These are phyloP conservation scores for Calonectria hongkongensis DNA, from an alignment of 2,329 filamentous ascomycete genomes.

Conservation along the genomic window DNA sequence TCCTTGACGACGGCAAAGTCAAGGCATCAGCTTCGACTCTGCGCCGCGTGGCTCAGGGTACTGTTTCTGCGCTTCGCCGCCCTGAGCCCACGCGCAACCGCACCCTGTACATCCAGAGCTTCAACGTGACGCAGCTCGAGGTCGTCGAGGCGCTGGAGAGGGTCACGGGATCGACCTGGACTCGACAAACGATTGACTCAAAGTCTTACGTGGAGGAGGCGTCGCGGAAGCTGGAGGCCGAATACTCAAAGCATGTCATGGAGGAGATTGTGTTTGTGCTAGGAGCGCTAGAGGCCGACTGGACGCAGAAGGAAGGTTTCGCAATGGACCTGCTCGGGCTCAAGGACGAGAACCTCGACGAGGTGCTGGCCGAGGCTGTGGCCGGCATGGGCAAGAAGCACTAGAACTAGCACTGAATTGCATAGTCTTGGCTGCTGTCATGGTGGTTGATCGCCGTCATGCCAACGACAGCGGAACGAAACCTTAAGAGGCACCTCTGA, in stretches of 20 bases:
- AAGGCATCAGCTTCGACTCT: constrained; percentile 70
- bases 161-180: constrained; percentile 65
- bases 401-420: neutral
- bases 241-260: constrained; percentile 58
- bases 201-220: constrained; percentile 64
- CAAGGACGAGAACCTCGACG: constrained; percentile 67
- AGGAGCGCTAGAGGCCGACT: constrained; percentile 68
- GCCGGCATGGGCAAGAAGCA: constrained; percentile 46
- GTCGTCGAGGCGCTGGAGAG: constrained; percentile 70
- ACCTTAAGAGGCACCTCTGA: constrained; percentile 12
- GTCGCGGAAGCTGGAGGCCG: constrained; percentile 60
- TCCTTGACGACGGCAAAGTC: constrained; percentile 72
- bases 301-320: constrained; percentile 66
- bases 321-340: constrained; percentile 69
- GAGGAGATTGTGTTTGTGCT: constrained; percentile 71
- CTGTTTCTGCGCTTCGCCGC: constrained; percentile 70
- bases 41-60: constrained; percentile 67
- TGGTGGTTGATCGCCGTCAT: neutral
- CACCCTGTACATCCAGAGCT: constrained; percentile 67
- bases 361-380: constrained; percentile 61
- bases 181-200: constrained; percentile 58
- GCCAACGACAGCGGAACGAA: constrained; percentile 19
- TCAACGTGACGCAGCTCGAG: constrained; percentile 68
- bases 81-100: constrained; percentile 71
- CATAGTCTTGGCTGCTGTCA: constrained; percentile 7